Percentiles rank a stretch among this genome's conserved stretches.
Conservation (phyloP, 1,139 yeast species). For the Pichia sp. region DNA sequence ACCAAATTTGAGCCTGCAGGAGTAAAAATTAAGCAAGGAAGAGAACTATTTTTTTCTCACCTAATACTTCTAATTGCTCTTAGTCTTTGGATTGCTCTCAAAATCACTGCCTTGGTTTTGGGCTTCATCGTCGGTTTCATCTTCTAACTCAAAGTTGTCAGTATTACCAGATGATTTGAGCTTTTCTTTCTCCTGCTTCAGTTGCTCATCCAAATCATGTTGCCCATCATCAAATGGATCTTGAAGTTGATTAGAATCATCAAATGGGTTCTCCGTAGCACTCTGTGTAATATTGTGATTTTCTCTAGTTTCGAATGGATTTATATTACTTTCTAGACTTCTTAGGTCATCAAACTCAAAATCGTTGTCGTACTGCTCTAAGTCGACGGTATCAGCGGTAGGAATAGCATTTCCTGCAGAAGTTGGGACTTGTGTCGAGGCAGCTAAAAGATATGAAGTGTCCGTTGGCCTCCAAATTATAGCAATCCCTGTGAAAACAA, state of each 20-base stretch:
- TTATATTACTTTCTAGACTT: constrained; percentile 36
- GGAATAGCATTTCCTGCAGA: constrained; percentile 67
- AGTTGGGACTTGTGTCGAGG: constrained; percentile 87
- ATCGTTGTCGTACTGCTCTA: constrained; percentile 40
- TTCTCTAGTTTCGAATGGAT: constrained; percentile 29
- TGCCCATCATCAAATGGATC: constrained; percentile 18
- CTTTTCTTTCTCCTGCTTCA: constrained; percentile 22
- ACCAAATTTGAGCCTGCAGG: too few relatives aligned
- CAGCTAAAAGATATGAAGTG: constrained; percentile 90
- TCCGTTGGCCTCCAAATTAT: constrained; percentile 98
- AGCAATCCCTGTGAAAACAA: constrained; percentile 79
- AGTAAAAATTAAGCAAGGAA: too few relatives aligned
- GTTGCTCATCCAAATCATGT: constrained; percentile 25
- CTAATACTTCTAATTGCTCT: neutral
- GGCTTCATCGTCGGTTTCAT: constrained; percentile 27
- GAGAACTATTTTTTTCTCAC: neutral
- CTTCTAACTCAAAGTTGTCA: constrained; percentile 28
- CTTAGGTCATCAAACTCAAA: constrained; percentile 74
- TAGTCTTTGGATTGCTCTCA: neutral
- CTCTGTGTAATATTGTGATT: neutral
- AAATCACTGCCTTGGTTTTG: neutral
- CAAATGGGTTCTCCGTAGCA: constrained; percentile 27
- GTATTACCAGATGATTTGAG: constrained; percentile 17
- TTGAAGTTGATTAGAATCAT: constrained; percentile 20
- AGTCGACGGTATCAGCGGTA: constrained; percentile 57